These are phyloP conservation scores for Vitis rupestris DNA, from an alignment of 164 flowering plant genomes.

Conservation along the genomic window DNA sequence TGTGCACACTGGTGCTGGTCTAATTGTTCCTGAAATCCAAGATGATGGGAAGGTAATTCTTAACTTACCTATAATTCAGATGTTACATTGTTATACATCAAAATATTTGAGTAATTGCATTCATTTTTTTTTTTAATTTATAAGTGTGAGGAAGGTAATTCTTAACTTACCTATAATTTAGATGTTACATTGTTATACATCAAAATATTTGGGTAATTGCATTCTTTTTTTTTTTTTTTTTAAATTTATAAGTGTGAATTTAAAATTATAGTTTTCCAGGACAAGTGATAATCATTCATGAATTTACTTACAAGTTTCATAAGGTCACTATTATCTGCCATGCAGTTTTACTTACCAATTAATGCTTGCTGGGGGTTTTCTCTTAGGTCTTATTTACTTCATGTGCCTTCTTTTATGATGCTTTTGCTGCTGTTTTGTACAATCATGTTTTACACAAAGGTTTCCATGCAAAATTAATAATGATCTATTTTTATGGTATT, in stretches of 20 bases:
- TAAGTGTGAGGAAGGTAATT: slow-evolving; percentile 46
- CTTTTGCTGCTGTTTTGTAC: background rate
- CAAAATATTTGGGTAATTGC: background rate
- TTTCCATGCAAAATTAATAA: background rate
- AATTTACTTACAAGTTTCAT: background rate
- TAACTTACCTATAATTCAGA: too few species aligned
- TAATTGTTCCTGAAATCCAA: slow-evolving; percentile 88
- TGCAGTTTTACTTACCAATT: too few species aligned
- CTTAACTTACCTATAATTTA: too few species aligned
- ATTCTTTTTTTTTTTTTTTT: background rate
- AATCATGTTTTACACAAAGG: background rate
- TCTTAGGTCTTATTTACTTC: too few species aligned
- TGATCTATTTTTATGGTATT: slow-evolving; percentile 1
- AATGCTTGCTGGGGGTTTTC: too few species aligned
- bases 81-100: background rate
- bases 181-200: background rate
- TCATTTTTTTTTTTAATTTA: background rate
- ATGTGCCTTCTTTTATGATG: background rate
- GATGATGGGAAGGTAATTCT: slow-evolving; percentile 75
- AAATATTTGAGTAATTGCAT: background rate
- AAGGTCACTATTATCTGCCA: too few species aligned
- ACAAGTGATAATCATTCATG: background rate
- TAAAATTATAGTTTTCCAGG: background rate
- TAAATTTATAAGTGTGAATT: background rate
- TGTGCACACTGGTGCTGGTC: slow-evolving; percentile 87